Conservation (phyloP, 1,284 basidiomycete genomes). For the Irpex sp. region DNA sequence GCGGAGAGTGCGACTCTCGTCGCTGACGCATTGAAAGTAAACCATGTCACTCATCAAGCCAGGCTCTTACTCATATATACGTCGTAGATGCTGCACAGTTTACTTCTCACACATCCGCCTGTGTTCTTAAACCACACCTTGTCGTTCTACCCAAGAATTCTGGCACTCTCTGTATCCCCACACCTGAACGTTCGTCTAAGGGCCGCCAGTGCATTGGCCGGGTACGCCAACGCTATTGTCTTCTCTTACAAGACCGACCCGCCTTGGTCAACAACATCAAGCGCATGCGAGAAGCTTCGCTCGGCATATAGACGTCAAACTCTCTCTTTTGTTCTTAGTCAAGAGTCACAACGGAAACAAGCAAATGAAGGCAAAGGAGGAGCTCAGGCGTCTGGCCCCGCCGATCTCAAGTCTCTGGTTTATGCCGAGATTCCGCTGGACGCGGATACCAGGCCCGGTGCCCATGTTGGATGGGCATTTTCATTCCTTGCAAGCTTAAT, state of each 20-base stretch:
- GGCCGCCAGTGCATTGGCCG: conserved; percentile 34
- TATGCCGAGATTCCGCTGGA: conserved; percentile 18
- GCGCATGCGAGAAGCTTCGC: conserved; percentile 6
- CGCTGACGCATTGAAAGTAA: conserved; percentile 2
- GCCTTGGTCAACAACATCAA: neutral
- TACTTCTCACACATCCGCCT: conserved; percentile 28
- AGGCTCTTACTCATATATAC: neutral
- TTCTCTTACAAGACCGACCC: conserved; percentile 12
- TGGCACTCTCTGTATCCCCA: conserved; percentile 30
- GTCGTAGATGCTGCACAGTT: conserved; percentile 34
- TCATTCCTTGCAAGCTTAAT: conserved; percentile 41
- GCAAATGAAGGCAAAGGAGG: neutral
- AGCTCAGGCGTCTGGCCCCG: neutral
- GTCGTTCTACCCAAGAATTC: conserved; percentile 31
- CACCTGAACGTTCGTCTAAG: conserved; percentile 30
- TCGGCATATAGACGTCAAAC: neutral
- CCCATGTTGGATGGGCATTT: conserved; percentile 31
- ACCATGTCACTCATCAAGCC: conserved; percentile 16
- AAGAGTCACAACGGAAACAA: neutral
- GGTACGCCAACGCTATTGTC: conserved; percentile 32
- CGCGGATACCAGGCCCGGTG: conserved; percentile 19
- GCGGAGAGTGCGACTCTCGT: neutral
- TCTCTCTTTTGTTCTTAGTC: neutral
- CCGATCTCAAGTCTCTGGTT: conserved; percentile 5
- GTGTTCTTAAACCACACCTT: conserved; percentile 29